These are phyloP conservation scores for Cystobasidium ongulense DNA, from an alignment of 768 basidiomycete genomes.

Conservation along the genomic window DNA sequence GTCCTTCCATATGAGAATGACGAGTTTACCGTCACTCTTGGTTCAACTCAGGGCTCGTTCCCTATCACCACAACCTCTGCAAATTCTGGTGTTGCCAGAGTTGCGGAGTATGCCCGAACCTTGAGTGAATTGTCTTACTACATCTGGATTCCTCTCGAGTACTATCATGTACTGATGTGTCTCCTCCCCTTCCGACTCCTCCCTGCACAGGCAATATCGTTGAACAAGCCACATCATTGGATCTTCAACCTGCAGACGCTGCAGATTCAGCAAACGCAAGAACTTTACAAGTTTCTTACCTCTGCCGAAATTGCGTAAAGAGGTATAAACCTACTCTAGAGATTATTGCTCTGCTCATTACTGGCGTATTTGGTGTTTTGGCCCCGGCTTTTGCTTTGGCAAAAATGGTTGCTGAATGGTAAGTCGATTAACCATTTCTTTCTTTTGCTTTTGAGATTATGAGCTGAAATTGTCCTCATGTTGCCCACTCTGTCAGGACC, in stretches of 20 bases:
- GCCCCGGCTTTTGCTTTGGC: conserved; percentile 14
- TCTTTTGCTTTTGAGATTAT: not conserved
- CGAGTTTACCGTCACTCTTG: conserved; percentile 2
- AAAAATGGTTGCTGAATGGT: conserved; percentile 25
- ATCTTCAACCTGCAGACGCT: conserved; percentile 26
- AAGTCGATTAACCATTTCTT: not conserved
- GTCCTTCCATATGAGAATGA: not conserved
- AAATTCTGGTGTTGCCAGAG: conserved; percentile 6
- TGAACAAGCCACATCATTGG: conserved; percentile 13
- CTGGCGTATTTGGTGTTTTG: conserved; percentile 23
- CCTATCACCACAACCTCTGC: conserved; percentile 15
- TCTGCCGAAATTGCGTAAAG: conserved; percentile 26
- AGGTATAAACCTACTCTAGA: conserved; percentile 26
- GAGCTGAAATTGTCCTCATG: not conserved
- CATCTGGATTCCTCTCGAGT: not conserved
- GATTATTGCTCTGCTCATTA: conserved; percentile 18
- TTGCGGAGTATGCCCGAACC: not conserved
- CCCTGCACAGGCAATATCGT: conserved; percentile 16
- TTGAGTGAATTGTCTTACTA: not conserved
- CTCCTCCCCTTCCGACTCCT: too few species aligned
- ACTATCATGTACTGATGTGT: not conserved
- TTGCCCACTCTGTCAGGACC: not conserved
- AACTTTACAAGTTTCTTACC: conserved; percentile 20
- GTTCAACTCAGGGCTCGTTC: conserved; percentile 13
- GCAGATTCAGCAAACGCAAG: not conserved